Base-by-base conservation (phyloP, 2,329 filamentous ascomycete species). In the Grosmannia huntii region DNA sequence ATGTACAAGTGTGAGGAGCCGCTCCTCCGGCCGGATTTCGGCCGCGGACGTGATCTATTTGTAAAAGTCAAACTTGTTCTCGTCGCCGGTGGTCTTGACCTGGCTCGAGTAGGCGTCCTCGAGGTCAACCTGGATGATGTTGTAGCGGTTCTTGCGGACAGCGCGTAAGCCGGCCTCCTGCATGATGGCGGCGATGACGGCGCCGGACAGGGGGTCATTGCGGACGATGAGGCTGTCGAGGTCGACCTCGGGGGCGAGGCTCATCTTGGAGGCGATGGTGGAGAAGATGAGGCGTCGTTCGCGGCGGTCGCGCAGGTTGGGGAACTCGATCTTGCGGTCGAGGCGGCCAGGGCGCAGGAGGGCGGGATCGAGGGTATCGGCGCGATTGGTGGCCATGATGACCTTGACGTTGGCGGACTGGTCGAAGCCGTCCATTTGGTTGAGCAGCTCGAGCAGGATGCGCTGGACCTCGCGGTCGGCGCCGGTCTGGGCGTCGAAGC, bases 381-480 rank as follows among this genome's bases (percentile, higher is more conserved):
- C 92, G 71, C 94, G 87, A 78, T 99, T 99, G 65, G 94, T 99
- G 65, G 94, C 94, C 94, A 99, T 99, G 76, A 99, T 99, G 71
- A 99, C 94, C 78, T 99, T 99, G 74, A 99, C 94, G 73, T 99
- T 99, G 71, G 90, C 89, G 0, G 90, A 96, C 74, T 99, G 94
- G 72, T 99, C 94, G 77, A 99, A 99, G 64, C 94, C 94, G 71
- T 99, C 94, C 94, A 99, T 99, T 75, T 99, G 94, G 76, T 99
- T 99, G 63, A 99, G 85, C 65, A 99, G 78, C 73, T 99, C 94
- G 61, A 99, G 85, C 60, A 99, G 79, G 68, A 99, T 99, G 80
- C 94, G 92, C 77, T 99, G 94, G 19, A 99, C 94, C 75, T 99
- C 94, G 75, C 94, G 85, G 70, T 99, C 94, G 64, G 94, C 94